Evolutionary conservation across 768 basidiomycete genomes (phyloP), one percentile per base, ranked within the genome.

Genomic region (Steccherinum ochraceum): DNA sequence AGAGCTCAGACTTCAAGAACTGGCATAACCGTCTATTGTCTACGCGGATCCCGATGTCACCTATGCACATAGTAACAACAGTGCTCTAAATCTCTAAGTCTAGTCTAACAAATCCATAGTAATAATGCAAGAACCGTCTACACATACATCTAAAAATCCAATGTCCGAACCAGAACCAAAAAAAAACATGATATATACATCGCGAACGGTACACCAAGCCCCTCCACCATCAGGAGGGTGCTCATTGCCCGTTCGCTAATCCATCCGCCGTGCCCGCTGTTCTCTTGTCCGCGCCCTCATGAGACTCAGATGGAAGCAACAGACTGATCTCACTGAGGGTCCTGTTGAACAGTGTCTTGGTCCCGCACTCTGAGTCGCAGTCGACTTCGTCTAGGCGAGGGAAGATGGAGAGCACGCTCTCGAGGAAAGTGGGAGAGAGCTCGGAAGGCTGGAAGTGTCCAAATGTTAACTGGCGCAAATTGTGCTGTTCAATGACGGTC

Each of bases 211-310:
- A 48, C 55, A 53, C 51, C 44, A 23, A 53, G 44, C 4, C 19
- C 20, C 5, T 40, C 18, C 10, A 43, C 41, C 41, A 35, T n/a
- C n/a, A n/a, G n/a, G n/a, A 16, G 16, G 30, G 30, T 13, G 46
- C 48, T 56, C 55, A 53, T 49, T 45, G 52, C 25, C 55, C 55
- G 55, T 53, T 39, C 55, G 55, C 55, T 24, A 23, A 53, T 45
- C 48, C 55, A 56, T 56, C 55, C 45, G 30, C 25, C 35, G 55
- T 51, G 49, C 21, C 55, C 27, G 41, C 41, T 16, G 7, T 16
- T 35, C 16, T 35, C 30, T 16, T 35, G 7, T 35, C 30, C 30
- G 30, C 30, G n/a, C n/a, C n/a, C n/a, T n/a, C n/a, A n/a, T n/a
- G n/a, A n/a, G n/a, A n/a, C n/a, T n/a, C n/a, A n/a, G n/a, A n/a